phyloP scores from a whole-genome alignment of 305 asterid genomes.

The Caryopteris hybrid region DNA sequence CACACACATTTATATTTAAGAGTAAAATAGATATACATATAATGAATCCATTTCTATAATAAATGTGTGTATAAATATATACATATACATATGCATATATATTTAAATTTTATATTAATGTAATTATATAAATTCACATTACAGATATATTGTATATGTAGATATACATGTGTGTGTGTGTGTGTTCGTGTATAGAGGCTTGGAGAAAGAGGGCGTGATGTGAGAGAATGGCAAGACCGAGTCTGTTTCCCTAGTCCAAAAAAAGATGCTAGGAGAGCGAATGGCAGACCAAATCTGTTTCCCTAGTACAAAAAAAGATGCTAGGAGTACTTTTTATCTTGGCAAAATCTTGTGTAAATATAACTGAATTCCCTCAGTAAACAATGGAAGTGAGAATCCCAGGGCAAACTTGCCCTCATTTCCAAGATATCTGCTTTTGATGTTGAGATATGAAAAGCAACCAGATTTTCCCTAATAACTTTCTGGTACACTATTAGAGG shows the following conservation, averaged over 20 bases:
- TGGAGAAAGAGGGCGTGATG: not conserved
- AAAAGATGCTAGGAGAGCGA: not conserved
- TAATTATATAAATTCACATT: too few species aligned
- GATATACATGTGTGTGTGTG: too few species aligned
- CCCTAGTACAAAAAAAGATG: not conserved
- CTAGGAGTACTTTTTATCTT: too few species aligned
- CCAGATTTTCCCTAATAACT: not conserved
- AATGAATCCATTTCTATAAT: too few species aligned
- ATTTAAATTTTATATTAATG: too few species aligned
- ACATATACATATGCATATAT: not conserved
- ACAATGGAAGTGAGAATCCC: not conserved
- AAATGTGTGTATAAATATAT: not conserved
- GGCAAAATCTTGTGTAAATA: not conserved
- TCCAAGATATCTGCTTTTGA: not conserved
- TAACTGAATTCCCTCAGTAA: not conserved
- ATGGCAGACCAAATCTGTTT: not conserved
- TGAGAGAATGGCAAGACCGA: not conserved
- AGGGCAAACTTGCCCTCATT: not conserved
- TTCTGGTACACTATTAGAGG: not conserved
- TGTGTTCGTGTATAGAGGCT: not conserved
- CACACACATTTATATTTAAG: not conserved
- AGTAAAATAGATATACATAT: not conserved
- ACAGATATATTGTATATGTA: not conserved
- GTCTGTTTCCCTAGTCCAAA: not conserved
- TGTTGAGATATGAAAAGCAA: slow-evolving; percentile 1